These are phyloP conservation scores for Neurospora intermedia DNA, from an alignment of 495 filamentous ascomycete species.

Conservation along the genomic window DNA sequence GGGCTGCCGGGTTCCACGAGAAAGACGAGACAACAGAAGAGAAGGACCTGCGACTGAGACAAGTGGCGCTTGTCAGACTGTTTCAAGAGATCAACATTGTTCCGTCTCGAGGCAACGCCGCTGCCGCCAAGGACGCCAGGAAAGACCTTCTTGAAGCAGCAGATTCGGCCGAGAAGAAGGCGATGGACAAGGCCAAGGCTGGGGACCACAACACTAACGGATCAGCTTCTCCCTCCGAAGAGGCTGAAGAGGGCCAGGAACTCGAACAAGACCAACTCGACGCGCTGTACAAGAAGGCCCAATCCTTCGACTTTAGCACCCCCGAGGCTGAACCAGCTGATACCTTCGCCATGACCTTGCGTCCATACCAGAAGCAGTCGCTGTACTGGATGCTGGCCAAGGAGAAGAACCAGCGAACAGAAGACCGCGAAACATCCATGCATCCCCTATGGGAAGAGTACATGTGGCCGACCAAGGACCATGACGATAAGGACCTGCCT, in stretches of 20 bases:
- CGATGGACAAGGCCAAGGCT: conserved; percentile 35
- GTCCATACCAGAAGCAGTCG: conserved; percentile 92
- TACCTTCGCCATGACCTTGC: conserved; percentile 70
- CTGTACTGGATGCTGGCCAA: conserved; percentile 93
- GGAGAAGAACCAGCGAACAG: conserved; percentile 64
- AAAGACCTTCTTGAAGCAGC: conserved; percentile 76
- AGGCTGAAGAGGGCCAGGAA: conserved; percentile 75
- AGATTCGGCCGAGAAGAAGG: conserved; percentile 72
- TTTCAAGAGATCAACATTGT: conserved; percentile 83
- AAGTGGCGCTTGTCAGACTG: conserved; percentile 76
- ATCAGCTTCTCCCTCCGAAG: conserved; percentile 41
- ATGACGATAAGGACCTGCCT: conserved; percentile 67
- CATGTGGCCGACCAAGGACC: conserved; percentile 75
- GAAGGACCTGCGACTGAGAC: conserved; percentile 68
- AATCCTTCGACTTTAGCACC: conserved; percentile 91
- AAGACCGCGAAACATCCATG: conserved; percentile 63
- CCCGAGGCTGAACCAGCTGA: conserved; percentile 72
- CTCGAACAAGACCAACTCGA: conserved; percentile 94
- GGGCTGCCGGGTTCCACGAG: conserved; percentile 49
- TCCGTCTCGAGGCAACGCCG: conserved; percentile 61
- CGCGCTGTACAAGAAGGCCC: conserved; percentile 87
- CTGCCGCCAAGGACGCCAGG: conserved; percentile 65
- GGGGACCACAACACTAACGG: conserved; percentile 37
- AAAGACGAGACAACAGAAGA: conserved; percentile 81
- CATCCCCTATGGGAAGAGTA: conserved; percentile 98